A percentile compares a stretch with the other conserved stretches of the same genome.
Evolutionary conservation across 768 basidiomycete species (phyloP).

Genomic region (Albatrellus ellisii): DNA sequence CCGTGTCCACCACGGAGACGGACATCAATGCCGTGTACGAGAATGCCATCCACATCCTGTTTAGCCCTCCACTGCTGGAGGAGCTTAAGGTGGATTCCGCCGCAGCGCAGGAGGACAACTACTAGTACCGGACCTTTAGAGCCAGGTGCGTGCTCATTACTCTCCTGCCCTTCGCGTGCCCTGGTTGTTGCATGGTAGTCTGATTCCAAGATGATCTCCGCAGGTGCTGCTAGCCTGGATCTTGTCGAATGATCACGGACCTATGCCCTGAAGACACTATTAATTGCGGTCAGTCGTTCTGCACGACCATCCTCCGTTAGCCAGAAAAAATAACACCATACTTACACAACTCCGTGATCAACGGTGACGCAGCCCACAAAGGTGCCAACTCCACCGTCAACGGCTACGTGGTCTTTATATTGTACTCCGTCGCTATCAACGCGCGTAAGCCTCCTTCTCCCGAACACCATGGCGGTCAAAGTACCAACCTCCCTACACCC

Average conservation of each 20-base stretch:
- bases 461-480: background rate
- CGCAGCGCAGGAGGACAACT: constrained; percentile 70
- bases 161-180: background rate
- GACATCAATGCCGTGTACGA: constrained; percentile 87
- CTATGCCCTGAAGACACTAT: constrained; percentile 52
- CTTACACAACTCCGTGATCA: constrained; percentile 25
- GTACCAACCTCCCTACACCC: constrained; percentile 19
- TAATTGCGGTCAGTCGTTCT: constrained; percentile 68
- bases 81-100: constrained; percentile 45
- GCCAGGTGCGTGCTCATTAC: constrained; percentile 46
- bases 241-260: constrained; percentile 52
- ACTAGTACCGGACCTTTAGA: constrained; percentile 79
- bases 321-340: background rate
- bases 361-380: constrained; percentile 32
- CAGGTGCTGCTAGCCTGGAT: constrained; percentile 85
- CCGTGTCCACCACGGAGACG: constrained; percentile 73
- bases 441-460: constrained; percentile 50
- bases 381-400: constrained; percentile 45
- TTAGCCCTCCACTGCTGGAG: constrained; percentile 62
- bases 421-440: constrained; percentile 80
- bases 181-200: constrained; percentile 11
- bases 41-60: constrained; percentile 74
- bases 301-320: constrained; percentile 25
- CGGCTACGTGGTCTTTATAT: constrained; percentile 80
- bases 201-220: constrained; percentile 10